Evolutionary conservation across 106 monocot genomes (phyloP), one percentile per base, ranked within the genome.

Genomic region (Allium fistulosum): DNA sequence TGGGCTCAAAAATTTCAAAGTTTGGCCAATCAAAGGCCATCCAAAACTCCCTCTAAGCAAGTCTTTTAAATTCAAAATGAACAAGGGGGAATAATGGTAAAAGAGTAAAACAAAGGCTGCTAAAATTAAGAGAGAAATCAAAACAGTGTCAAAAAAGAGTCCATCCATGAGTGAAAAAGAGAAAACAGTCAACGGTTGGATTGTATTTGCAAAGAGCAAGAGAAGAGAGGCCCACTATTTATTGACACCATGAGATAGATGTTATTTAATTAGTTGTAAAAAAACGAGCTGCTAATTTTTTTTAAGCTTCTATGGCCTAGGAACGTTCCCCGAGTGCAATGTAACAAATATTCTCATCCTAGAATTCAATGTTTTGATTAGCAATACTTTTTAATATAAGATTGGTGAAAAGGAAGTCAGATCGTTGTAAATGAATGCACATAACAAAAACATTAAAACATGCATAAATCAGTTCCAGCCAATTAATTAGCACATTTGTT

Each of bases 21-120:
- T 94, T 66, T 94, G 90, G 15, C 94, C 94, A 58, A 87, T 56
- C 46, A 94, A 61, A 71, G 90, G 93, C 89, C 89, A 94, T 7
- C 93, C 93, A 79, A 94, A 89, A 65, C 76, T 87, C 17, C 93
- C 93, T n/a, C 57, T 74, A 59, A 86, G 90, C 49, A 79, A 63
- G 48, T 4, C 18, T 14, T 57, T 22, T 63, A 63, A 62, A 50
- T 80, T 79, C 57, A 87, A 7, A 37, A 37, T 37, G 5, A 87
- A 26, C 74, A 77, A 80, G 7, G 86, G 86, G 46, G 77, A 73
- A 61, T 77, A 80, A 53, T 87, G 82, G 64, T 12, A 14, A 26
- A 85, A 63, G 48, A 76, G 11, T 22, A 37, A 37, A 37, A 85
- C 55, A n/a, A 49, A 15, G 45, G 71, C 22, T 46, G 66, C 46